Conservation (phyloP, 1,284 basidiomycete genomes). For the Tilletia setariae region DNA sequence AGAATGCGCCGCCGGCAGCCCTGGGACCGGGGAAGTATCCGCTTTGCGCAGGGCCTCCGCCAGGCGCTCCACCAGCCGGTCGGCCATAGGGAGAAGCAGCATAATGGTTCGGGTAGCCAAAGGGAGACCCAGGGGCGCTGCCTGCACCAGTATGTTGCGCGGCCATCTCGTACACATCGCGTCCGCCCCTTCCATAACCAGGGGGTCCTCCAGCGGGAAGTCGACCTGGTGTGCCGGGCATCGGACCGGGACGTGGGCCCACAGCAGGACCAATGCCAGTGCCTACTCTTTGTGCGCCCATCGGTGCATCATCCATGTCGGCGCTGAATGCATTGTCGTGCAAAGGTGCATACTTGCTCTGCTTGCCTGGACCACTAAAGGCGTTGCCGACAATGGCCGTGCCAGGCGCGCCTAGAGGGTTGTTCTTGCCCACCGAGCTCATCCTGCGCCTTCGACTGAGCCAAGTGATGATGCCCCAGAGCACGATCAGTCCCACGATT, state of each 20-base stretch:
- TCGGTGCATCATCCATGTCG: background rate
- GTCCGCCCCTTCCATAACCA: background rate
- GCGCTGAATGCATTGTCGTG: background rate
- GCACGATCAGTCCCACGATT: conserved; percentile 22
- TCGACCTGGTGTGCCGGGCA: background rate
- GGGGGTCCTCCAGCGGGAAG: background rate
- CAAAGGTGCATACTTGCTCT: conserved; percentile 4
- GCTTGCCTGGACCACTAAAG: background rate
- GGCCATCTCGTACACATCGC: conserved; percentile 4
- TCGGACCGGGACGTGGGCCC: conserved; percentile 7
- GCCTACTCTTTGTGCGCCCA: background rate
- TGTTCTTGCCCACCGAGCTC: conserved; percentile 11
- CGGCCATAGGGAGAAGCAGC: background rate
- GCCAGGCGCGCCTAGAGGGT: conserved; percentile 11
- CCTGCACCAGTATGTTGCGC: background rate
- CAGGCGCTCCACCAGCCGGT: background rate
- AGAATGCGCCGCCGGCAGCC: background rate
- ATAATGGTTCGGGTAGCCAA: background rate
- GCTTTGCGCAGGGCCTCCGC: background rate
- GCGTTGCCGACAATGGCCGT: background rate
- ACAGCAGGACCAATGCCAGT: background rate
- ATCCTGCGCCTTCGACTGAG: background rate
- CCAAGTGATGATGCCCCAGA: conserved; percentile 21
- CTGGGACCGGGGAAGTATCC: conserved; percentile 7
- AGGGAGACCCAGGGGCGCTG: background rate